Conservation (phyloP, 2,329 filamentous ascomycete species). For the Epichloe typhina region DNA sequence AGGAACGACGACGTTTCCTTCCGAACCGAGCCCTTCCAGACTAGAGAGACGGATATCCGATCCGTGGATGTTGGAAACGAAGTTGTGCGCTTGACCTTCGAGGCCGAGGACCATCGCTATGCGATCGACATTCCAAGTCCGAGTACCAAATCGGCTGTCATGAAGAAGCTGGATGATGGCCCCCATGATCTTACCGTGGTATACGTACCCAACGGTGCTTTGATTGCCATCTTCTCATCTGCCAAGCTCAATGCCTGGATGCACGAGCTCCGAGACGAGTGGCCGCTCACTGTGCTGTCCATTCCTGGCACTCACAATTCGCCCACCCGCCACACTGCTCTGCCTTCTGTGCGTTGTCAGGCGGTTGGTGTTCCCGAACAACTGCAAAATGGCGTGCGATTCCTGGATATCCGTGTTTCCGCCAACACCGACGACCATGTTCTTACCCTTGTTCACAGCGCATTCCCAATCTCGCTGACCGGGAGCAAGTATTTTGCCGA, state of each 20-base stretch:
- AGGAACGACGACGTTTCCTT: slow-evolving; percentile 50
- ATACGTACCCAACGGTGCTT: slow-evolving; percentile 43
- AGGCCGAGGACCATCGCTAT: slow-evolving; percentile 43
- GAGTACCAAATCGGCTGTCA: slow-evolving; percentile 43
- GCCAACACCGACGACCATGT: slow-evolving; percentile 42
- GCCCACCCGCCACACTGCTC: slow-evolving; percentile 68
- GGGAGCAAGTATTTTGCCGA: slow-evolving; percentile 67
- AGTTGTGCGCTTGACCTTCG: slow-evolving; percentile 61
- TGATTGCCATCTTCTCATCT: slow-evolving; percentile 56
- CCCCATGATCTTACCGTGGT: slow-evolving; percentile 51
- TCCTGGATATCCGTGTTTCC: slow-evolving; percentile 77
- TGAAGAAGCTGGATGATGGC: slow-evolving; percentile 40
- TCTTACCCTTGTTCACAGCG: slow-evolving; percentile 75
- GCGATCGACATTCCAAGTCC: slow-evolving; percentile 59
- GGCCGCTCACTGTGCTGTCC: slow-evolving; percentile 65
- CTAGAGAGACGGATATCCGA: slow-evolving; percentile 42
- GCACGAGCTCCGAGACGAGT: slow-evolving; percentile 56
- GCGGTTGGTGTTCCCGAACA: slow-evolving; percentile 65
- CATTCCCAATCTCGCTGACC: slow-evolving; percentile 76
- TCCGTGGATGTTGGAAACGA: slow-evolving; percentile 47
- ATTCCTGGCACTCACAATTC: slow-evolving; percentile 96
- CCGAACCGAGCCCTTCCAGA: slow-evolving; percentile 53
- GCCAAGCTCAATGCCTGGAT: slow-evolving; percentile 67
- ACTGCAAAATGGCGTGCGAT: slow-evolving; percentile 80
- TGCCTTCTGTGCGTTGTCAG: slow-evolving; percentile 90